A percentile compares a stretch with the other conserved stretches of the same genome.
Conservation (phyloP, 2,329 filamentous ascomycete species). For the Fusarium musae region DNA sequence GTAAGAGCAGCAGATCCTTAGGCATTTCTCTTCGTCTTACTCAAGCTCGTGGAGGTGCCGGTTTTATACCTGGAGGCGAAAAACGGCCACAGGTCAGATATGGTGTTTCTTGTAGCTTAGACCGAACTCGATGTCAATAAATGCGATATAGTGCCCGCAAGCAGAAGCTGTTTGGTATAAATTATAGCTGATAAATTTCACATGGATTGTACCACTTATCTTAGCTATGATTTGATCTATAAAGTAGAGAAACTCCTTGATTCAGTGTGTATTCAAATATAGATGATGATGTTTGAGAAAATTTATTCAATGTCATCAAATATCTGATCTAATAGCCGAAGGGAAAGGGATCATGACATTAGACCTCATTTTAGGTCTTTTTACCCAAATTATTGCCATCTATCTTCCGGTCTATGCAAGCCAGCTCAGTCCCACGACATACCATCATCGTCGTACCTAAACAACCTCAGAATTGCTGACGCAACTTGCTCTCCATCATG, state of each 20-base stretch:
- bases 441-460: slow-evolving; percentile 60
- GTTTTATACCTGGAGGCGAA: neutral
- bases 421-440: slow-evolving; percentile 40
- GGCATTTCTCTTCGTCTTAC: neutral
- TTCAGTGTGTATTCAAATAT: neutral
- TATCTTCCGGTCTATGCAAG: neutral
- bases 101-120: neutral
- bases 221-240: neutral
- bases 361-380: neutral
- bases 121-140: neutral
- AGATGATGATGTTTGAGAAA: neutral
- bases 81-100: neutral
- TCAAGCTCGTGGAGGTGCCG: neutral
- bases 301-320: neutral
- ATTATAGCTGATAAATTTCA: neutral
- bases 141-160: neutral
- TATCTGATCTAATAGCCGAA: neutral
- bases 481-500: slow-evolving; percentile 78
- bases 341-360: neutral
- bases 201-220: neutral
- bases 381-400: neutral
- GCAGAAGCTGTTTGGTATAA: neutral
- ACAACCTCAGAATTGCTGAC: slow-evolving; percentile 71
- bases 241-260: neutral
- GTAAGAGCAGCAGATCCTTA: no score